phyloP scores from a whole-genome alignment of 169 alveolate species.

The Sarcocystis neurona region DNA sequence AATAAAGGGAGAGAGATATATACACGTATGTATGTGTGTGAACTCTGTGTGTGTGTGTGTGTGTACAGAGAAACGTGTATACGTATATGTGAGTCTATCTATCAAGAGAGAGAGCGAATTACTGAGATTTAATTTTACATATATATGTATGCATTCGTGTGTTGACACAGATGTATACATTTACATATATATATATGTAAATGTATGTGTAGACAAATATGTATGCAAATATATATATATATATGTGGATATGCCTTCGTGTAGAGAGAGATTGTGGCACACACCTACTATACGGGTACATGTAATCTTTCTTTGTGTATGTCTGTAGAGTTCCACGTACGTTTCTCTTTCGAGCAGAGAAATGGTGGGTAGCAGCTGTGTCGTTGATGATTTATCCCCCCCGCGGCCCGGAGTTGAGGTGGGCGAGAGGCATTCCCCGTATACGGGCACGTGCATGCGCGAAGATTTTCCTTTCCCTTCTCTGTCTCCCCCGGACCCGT shows the following conservation, averaged over 20 bases:
- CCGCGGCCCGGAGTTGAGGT: too few species aligned
- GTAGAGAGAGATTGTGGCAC: too few species aligned
- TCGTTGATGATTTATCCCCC: too few species aligned
- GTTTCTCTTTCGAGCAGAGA: neutral
- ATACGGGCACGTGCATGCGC: too few species aligned
- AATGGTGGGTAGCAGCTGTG: too few species aligned
- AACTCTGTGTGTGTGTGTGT: neutral
- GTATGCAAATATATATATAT: neutral
- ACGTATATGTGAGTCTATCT: neutral
- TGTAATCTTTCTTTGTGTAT: neutral
- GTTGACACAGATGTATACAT: neutral
- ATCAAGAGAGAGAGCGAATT: too few species aligned
- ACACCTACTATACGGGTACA: too few species aligned
- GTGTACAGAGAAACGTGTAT: neutral
- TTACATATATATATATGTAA: neutral
- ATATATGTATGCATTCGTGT: neutral
- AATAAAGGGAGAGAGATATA: neutral
- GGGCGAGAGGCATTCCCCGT: too few species aligned
- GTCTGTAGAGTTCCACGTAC: neutral
- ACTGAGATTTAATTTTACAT: too few species aligned
- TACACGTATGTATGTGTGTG: neutral
- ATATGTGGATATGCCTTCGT: neutral
- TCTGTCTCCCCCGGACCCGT: too few species aligned
- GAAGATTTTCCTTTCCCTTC: too few species aligned
- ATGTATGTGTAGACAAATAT: neutral